A percentile compares a stretch with the other conserved stretches of the same genome.
Evolutionary conservation across 2,329 filamentous ascomycete genomes (phyloP).

Genomic region (Clarireedia hainanense): DNA sequence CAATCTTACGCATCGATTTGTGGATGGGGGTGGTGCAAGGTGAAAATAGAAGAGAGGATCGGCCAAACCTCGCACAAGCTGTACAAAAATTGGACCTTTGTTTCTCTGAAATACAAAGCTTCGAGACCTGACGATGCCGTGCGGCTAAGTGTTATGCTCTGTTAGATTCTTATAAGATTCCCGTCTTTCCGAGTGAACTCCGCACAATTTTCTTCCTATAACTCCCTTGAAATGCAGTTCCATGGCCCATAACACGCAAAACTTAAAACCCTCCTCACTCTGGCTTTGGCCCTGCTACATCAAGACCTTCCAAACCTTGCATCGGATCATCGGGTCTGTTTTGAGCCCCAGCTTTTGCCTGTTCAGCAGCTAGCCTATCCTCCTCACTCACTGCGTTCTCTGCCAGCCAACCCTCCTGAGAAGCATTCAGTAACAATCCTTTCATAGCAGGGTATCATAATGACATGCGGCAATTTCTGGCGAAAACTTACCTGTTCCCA

Average conservation of each 20-base stretch:
- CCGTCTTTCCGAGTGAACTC: conserved; percentile 5
- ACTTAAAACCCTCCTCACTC: conserved; percentile 39
- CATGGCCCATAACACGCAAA: neutral
- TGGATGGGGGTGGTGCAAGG: neutral
- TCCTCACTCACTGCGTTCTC: conserved; percentile 81
- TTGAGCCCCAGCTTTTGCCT: conserved; percentile 42
- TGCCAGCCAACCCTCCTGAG: conserved; percentile 85
- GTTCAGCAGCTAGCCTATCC: conserved; percentile 55
- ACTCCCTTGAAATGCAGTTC: conserved; percentile 18
- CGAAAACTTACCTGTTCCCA: conserved; percentile 76
- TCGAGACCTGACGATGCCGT: conserved; percentile 1
- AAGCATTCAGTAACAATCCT: conserved; percentile 9
- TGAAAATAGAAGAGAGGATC: conserved; percentile 1
- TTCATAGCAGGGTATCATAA: neutral
- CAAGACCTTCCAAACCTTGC: conserved; percentile 88
- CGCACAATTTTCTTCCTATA: conserved; percentile 10
- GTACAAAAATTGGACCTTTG: conserved; percentile 13
- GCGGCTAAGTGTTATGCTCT: neutral
- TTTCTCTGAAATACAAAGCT: conserved; percentile 18
- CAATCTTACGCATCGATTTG: neutral
- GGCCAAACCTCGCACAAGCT: conserved; percentile 5
- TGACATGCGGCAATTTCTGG: neutral
- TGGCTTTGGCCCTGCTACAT: conserved; percentile 85
- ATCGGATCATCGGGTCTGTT: conserved; percentile 71
- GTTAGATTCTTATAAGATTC: neutral